Percentiles rank a stretch among this genome's conserved stretches.
phyloP scores from a whole-genome alignment of 331 rosid genomes.

The Cydonia oblonga region DNA sequence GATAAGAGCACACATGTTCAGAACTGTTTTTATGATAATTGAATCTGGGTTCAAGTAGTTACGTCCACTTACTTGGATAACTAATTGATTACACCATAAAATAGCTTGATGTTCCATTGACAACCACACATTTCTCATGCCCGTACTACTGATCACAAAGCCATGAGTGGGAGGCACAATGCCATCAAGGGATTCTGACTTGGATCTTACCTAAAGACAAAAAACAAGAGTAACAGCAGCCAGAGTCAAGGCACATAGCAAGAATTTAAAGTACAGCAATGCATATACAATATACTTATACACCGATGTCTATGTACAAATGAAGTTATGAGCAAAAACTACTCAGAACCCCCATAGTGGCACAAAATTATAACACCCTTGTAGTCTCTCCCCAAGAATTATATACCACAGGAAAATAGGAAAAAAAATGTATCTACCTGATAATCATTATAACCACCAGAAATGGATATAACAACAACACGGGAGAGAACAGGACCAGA shows the following conservation, averaged over 20 bases:
- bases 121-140: constrained; percentile 94
- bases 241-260: constrained; percentile 8
- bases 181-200: constrained; percentile 75
- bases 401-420: not conserved
- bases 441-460: constrained; percentile 85
- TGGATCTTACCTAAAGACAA: constrained; percentile 56
- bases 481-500: constrained; percentile 68
- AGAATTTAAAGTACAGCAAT: not conserved
- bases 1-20: constrained; percentile 27
- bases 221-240: constrained; percentile 13
- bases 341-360: not conserved
- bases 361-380: not conserved
- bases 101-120: constrained; percentile 99
- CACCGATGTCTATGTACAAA: not conserved
- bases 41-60: constrained; percentile 5
- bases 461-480: constrained; percentile 77
- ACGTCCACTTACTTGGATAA: constrained; percentile 63
- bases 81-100: constrained; percentile 95
- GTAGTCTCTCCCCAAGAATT: not conserved
- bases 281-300: not conserved
- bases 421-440: constrained; percentile 41
- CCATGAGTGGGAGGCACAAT: constrained; percentile 97
- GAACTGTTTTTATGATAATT: constrained; percentile 13
- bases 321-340: not conserved
- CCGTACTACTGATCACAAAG: constrained; percentile 87